Evolutionary conservation across 495 filamentous ascomycete species (phyloP).

Genomic region (Neurospora intermedia): DNA sequence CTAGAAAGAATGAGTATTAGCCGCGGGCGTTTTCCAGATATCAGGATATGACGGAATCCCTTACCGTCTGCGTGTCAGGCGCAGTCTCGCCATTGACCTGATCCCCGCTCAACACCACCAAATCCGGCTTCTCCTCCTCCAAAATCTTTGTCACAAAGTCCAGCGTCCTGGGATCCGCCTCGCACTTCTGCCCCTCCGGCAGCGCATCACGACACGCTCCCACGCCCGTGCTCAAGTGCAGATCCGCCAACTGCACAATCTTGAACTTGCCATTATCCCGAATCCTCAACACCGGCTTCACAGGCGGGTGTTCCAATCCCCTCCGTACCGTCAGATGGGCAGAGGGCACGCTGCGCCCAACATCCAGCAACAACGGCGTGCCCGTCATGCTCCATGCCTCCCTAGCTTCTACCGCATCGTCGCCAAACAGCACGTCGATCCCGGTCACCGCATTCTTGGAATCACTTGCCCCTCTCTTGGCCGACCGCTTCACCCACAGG

Average conservation of each 20-base stretch:
- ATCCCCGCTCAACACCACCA: slow-evolving; percentile 85
- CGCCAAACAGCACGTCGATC: slow-evolving; percentile 84
- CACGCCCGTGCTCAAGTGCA: slow-evolving; percentile 83
- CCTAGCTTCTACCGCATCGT: slow-evolving; percentile 85
- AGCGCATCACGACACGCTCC: slow-evolving; percentile 76
- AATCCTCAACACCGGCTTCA: slow-evolving; percentile 63
- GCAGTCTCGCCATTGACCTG: slow-evolving; percentile 92
- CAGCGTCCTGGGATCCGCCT: slow-evolving; percentile 83
- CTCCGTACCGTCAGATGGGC: slow-evolving; percentile 66
- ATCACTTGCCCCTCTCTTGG: slow-evolving; percentile 67
- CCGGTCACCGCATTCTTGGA: slow-evolving; percentile 68
- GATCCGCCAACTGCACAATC: slow-evolving; percentile 86
- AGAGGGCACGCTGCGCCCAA: slow-evolving; percentile 47
- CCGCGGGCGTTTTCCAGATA: not conserved
- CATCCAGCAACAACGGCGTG: slow-evolving; percentile 56
- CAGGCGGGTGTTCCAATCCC: slow-evolving; percentile 45
- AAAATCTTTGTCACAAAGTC: slow-evolving; percentile 76
- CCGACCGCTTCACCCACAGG: slow-evolving; percentile 77
- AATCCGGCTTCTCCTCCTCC: slow-evolving; percentile 83
- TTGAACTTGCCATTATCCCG: slow-evolving; percentile 89
- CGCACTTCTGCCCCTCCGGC: slow-evolving; percentile 67
- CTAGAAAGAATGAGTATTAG: slow-evolving; percentile 18
- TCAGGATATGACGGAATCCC: not conserved
- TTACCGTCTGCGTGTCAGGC: slow-evolving; percentile 73
- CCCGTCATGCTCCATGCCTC: slow-evolving; percentile 69